Percentiles rank a stretch among this genome's conserved stretches.
phyloP scores from a whole-genome alignment of 2,329 filamentous ascomycete species.

The Lasiodiplodia sp. region DNA sequence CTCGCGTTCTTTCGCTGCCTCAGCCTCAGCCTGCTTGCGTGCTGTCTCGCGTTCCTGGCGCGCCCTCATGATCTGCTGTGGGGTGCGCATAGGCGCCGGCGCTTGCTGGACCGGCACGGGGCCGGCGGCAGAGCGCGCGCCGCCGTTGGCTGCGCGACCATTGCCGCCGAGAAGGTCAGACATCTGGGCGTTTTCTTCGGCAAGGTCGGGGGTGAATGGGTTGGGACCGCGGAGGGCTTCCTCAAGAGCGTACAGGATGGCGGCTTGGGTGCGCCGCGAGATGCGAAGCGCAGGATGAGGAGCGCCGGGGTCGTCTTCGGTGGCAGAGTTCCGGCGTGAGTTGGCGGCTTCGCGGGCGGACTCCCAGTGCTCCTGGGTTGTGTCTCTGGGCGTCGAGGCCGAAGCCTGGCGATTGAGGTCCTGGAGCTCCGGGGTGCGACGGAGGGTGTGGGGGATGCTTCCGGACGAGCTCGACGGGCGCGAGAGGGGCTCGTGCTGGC shows the following conservation, averaged over 20 bases:
- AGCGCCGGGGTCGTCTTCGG: conserved; percentile 42
- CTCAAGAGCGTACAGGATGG: conserved; percentile 91
- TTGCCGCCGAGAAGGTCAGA: conserved; percentile 76
- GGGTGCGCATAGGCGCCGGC: conserved; percentile 74
- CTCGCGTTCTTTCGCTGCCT: conserved; percentile 58
- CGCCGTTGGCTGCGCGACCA: conserved; percentile 64
- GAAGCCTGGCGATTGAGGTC: conserved; percentile 45
- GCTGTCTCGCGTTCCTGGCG: conserved; percentile 76
- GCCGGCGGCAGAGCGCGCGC: conserved; percentile 58
- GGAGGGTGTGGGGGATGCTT: conserved; percentile 58
- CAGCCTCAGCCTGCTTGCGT: conserved; percentile 70
- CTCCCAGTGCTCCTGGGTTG: conserved; percentile 36
- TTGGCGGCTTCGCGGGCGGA: conserved; percentile 37
- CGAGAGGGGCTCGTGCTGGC: conserved; percentile 47
- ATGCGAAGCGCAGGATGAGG: conserved; percentile 70
- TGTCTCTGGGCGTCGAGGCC: conserved; percentile 55
- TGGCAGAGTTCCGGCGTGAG: conserved; percentile 43
- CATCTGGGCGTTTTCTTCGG: conserved; percentile 92
- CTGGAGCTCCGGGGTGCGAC: conserved; percentile 62
- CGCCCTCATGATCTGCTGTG: conserved; percentile 90
- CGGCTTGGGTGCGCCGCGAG: conserved; percentile 84
- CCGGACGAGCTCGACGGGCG: conserved; percentile 61
- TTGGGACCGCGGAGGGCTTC: conserved; percentile 85
- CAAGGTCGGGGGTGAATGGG: conserved; percentile 80
- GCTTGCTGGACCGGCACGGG: conserved; percentile 61